These are phyloP conservation scores for Suillus placidus DNA, from an alignment of 768 basidiomycete species.

Conservation along the genomic window DNA sequence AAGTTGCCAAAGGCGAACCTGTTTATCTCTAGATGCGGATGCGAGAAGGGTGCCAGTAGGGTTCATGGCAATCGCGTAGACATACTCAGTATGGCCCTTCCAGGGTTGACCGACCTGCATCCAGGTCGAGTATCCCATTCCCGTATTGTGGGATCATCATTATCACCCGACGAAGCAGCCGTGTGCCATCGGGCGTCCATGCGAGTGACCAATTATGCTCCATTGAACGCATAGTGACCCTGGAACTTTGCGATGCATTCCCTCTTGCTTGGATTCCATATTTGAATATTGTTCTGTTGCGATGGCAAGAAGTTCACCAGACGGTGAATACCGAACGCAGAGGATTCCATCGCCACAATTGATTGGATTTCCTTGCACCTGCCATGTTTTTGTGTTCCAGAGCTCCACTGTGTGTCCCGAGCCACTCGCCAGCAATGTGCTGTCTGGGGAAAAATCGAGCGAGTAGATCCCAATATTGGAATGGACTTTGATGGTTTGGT, in stretches of 20 bases:
- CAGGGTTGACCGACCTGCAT: not conserved
- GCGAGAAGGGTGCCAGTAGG: not conserved
- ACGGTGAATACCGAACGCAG: not conserved
- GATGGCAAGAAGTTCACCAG: not conserved
- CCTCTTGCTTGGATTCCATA: not conserved
- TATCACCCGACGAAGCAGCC: not conserved
- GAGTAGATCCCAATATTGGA: too few relatives aligned
- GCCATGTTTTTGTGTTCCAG: not conserved
- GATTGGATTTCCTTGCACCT: not conserved
- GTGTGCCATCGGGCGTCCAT: not conserved
- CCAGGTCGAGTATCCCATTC: not conserved
- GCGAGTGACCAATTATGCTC: not conserved
- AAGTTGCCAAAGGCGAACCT: not conserved
- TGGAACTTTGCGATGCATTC: not conserved
- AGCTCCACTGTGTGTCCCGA: not conserved
- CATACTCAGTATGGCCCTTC: not conserved
- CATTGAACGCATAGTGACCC: not conserved
- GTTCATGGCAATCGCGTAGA: not conserved
- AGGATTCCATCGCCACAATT: not conserved
- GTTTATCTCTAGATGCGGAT: not conserved
- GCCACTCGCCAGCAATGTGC: not conserved
- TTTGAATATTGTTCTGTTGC: not conserved
- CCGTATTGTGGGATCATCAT: not conserved
- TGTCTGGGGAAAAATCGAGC: not conserved
- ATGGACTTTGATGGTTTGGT: not conserved